Conservation (phyloP, 371 early-diverging fungal genomes). For the Apophysomyces sp. region DNA sequence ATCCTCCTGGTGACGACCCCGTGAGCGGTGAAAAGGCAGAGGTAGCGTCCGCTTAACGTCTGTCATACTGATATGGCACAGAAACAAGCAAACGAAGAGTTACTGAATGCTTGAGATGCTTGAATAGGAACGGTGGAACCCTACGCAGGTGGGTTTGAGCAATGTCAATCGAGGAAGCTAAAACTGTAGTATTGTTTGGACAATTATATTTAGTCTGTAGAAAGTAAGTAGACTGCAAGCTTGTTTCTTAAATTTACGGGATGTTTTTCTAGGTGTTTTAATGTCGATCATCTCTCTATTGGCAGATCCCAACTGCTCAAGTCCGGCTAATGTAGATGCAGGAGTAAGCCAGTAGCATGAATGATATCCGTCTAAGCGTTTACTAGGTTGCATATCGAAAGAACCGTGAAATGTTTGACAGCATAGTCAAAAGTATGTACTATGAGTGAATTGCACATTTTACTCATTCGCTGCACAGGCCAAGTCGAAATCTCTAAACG, state of each 20-base stretch:
- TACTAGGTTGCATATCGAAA: slow-evolving; percentile 73
- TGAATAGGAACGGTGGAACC: slow-evolving; percentile 84
- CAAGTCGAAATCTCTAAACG: slow-evolving; percentile 57
- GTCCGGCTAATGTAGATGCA: slow-evolving; percentile 87
- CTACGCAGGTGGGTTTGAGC: slow-evolving; percentile 68
- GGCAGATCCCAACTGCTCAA: slow-evolving; percentile 95
- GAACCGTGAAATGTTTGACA: slow-evolving; percentile 69
- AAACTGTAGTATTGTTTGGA: background rate
- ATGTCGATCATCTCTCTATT: slow-evolving; percentile 89
- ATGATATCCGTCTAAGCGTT: background rate
- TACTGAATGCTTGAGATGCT: slow-evolving; percentile 1
- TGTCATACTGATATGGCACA: slow-evolving; percentile 1
- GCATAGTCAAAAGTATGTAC: slow-evolving; percentile 62
- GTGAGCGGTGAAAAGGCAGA: slow-evolving; percentile 83
- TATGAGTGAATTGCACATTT: background rate
- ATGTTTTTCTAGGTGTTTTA: slow-evolving; percentile 61
- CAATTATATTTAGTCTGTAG: slow-evolving; percentile 32
- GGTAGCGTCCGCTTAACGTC: slow-evolving; percentile 33
- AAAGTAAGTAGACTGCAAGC: slow-evolving; percentile 34
- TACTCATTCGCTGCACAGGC: slow-evolving; percentile 18
- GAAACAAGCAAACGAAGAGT: background rate
- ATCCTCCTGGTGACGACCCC: slow-evolving; percentile 75
- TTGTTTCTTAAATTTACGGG: background rate
- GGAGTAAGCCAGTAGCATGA: slow-evolving; percentile 41
- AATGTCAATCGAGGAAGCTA: slow-evolving; percentile 2